These are phyloP conservation scores for Neonectria faginata DNA, from an alignment of 2,329 filamentous ascomycete species.

Conservation along the genomic window DNA sequence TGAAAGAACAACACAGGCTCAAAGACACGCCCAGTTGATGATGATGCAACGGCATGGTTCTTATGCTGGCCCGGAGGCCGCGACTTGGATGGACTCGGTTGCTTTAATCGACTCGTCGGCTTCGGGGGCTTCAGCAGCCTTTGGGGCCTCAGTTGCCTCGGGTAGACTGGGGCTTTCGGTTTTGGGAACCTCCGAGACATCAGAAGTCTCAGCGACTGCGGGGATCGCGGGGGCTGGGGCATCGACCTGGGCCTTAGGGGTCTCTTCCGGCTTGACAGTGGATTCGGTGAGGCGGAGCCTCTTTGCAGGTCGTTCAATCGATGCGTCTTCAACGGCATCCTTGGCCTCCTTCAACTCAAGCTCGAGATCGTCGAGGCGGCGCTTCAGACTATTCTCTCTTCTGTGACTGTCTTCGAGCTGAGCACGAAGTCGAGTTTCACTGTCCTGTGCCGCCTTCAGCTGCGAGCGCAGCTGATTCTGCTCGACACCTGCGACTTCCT, in stretches of 20 bases:
- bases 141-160: conserved; percentile 26
- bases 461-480: conserved; percentile 69
- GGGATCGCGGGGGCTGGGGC: background rate
- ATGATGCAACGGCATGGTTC: conserved; percentile 19
- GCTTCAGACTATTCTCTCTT: conserved; percentile 84
- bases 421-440: conserved; percentile 62
- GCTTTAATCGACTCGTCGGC: conserved; percentile 8
- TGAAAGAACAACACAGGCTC: background rate
- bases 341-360: conserved; percentile 60
- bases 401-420: conserved; percentile 82
- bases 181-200: background rate
- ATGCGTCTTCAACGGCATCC: conserved; percentile 31
- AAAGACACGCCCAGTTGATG: conserved; percentile 7
- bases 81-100: conserved; percentile 21
- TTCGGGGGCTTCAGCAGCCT: conserved; percentile 28
- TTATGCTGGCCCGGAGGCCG: conserved; percentile 33
- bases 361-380: conserved; percentile 83
- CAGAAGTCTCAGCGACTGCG: background rate
- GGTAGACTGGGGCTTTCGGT: conserved; percentile 3
- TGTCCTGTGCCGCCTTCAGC: conserved; percentile 59
- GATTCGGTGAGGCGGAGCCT: conserved; percentile 42
- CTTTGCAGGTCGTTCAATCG: conserved; percentile 46
- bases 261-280: conserved; percentile 31
- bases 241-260: conserved; percentile 28
- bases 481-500: conserved; percentile 66